Evolutionary conservation across 2,329 filamentous ascomycete species (phyloP).

Genomic region (Ilyonectria destructans): DNA sequence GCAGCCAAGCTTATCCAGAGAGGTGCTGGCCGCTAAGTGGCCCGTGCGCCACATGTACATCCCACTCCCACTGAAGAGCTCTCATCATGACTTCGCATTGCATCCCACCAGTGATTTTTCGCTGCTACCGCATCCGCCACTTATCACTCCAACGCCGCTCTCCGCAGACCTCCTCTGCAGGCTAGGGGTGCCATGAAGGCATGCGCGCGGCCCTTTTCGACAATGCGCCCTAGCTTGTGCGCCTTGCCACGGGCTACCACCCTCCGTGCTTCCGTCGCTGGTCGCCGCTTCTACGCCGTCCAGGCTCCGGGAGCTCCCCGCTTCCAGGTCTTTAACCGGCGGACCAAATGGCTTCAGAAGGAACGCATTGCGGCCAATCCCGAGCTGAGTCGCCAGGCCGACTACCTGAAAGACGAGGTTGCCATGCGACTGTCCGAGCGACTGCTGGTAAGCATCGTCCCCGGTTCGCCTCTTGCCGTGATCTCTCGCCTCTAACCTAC

Average conservation of each 20-base stretch:
- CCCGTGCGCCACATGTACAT: slow-evolving; percentile 39
- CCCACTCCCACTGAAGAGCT: slow-evolving; percentile 41
- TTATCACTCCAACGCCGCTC: slow-evolving; percentile 8
- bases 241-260: slow-evolving; percentile 40
- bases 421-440: slow-evolving; percentile 88
- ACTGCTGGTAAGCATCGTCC: slow-evolving; percentile 73
- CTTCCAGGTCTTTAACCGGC: slow-evolving; percentile 92
- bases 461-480: background rate
- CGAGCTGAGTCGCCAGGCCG: slow-evolving; percentile 83
- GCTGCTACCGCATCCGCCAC: slow-evolving; percentile 3
- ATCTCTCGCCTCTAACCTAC: slow-evolving; percentile 34
- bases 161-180: slow-evolving; percentile 36
- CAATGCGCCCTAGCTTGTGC: slow-evolving; percentile 48
- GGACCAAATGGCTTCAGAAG: slow-evolving; percentile 91
- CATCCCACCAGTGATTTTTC: slow-evolving; percentile 34
- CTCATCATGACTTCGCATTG: slow-evolving; percentile 48
- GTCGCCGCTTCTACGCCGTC: slow-evolving; percentile 79
- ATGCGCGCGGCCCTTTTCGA: slow-evolving; percentile 46
- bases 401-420: slow-evolving; percentile 95
- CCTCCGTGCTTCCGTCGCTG: slow-evolving; percentile 33
- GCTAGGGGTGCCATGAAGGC: slow-evolving; percentile 51
- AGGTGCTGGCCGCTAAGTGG: slow-evolving; percentile 28
- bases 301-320: slow-evolving; percentile 83
- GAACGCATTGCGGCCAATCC: slow-evolving; percentile 84
- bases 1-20: slow-evolving; percentile 31